Evolutionary conservation across 257 asterid genomes (phyloP).

Genomic region (Solanum ossicruentum): DNA sequence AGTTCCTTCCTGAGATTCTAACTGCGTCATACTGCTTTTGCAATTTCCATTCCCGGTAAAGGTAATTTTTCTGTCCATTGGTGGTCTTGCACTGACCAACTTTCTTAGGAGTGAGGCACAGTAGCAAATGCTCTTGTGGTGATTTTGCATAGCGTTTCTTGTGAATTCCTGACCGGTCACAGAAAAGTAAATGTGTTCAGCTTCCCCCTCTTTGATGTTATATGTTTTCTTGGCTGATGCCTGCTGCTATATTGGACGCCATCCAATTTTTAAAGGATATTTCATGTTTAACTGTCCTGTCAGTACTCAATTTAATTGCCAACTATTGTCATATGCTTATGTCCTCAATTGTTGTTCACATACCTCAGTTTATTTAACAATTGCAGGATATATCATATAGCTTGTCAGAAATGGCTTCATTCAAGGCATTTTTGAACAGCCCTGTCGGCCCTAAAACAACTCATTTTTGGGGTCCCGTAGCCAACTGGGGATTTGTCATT

Average conservation of each 20-base stretch:
- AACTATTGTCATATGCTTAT: neutral
- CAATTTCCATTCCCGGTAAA: neutral
- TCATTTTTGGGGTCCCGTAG: conserved; percentile 13
- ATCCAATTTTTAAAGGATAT: neutral
- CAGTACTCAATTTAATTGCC: neutral
- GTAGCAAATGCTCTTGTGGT: neutral
- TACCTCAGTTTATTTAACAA: neutral
- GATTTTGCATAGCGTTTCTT: neutral
- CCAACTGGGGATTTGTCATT: conserved; percentile 9
- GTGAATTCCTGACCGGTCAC: neutral
- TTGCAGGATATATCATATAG: neutral
- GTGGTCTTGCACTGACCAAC: neutral
- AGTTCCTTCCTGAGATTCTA: neutral
- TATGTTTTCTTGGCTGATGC: neutral
- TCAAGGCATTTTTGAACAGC: conserved; percentile 6
- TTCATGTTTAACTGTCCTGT: neutral
- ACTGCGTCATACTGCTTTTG: neutral
- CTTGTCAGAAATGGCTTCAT: conserved; percentile 2
- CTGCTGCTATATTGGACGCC: neutral
- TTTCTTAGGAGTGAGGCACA: neutral
- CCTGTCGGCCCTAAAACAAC: conserved; percentile 9
- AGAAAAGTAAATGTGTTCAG: neutral
- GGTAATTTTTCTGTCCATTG: neutral
- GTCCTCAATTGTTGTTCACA: neutral
- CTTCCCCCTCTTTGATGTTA: neutral